These are phyloP conservation scores for Malbranchea zuffiana DNA, from an alignment of 2,329 filamentous ascomycete genomes.

Conservation along the genomic window DNA sequence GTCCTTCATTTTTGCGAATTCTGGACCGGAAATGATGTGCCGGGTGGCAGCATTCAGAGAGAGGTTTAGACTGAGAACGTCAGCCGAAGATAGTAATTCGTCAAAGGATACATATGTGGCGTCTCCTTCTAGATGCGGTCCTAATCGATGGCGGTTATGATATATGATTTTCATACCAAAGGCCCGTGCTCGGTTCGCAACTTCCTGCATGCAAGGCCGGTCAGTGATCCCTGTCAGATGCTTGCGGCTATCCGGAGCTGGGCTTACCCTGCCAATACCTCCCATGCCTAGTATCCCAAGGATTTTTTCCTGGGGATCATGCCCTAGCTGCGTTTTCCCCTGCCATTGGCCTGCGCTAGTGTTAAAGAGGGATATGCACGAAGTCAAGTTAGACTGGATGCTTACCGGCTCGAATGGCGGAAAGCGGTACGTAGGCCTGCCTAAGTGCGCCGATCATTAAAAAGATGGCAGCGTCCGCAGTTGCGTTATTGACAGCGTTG, in stretches of 20 bases:
- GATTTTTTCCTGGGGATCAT: slow-evolving; percentile 36
- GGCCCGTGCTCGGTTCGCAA: slow-evolving; percentile 35
- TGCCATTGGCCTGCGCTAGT: slow-evolving; percentile 29
- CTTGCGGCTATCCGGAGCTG: not conserved
- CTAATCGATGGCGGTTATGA: slow-evolving; percentile 36
- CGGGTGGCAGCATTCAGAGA: slow-evolving; percentile 35
- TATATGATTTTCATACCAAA: slow-evolving; percentile 40
- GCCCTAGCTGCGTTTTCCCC: slow-evolving; percentile 33
- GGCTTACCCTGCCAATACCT: slow-evolving; percentile 36
- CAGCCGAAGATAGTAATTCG: slow-evolving; percentile 35
- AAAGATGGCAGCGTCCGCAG: slow-evolving; percentile 39
- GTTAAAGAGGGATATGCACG: not conserved
- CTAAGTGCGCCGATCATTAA: slow-evolving; percentile 38
- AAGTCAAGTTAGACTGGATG: not conserved
- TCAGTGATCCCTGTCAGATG: slow-evolving; percentile 1
- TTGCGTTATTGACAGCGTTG: slow-evolving; percentile 38
- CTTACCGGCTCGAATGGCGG: slow-evolving; percentile 32
- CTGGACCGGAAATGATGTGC: slow-evolving; percentile 37
- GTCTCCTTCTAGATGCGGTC: slow-evolving; percentile 31
- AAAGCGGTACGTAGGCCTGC: slow-evolving; percentile 33
- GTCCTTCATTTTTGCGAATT: slow-evolving; percentile 31
- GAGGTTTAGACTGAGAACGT: slow-evolving; percentile 39
- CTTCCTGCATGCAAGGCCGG: slow-evolving; percentile 26
- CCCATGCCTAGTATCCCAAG: slow-evolving; percentile 41
- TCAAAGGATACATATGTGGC: slow-evolving; percentile 38